A percentile compares a stretch with the other conserved stretches of the same genome.
Evolutionary conservation across 768 basidiomycete genomes (phyloP).

Genomic region (Mycena haematopus): DNA sequence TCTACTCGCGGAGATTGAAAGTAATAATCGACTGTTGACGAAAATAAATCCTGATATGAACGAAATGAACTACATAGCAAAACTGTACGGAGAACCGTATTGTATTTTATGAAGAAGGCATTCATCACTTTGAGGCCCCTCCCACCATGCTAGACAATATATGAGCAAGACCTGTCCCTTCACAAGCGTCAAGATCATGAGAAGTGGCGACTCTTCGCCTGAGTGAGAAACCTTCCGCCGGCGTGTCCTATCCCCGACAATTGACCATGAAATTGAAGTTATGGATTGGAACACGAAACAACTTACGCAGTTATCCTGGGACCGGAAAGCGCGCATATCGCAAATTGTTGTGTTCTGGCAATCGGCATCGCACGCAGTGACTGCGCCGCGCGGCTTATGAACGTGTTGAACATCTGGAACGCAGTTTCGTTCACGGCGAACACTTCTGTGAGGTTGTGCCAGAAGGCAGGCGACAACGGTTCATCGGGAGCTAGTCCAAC

Average conservation of each 20-base stretch:
- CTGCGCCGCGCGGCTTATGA: slow-evolving; percentile 35
- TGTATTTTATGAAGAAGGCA: neutral
- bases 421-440: slow-evolving; percentile 39
- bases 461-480: slow-evolving; percentile 45
- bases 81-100: neutral
- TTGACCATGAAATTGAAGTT: neutral
- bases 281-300: neutral
- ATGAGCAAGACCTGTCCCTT: slow-evolving; percentile 11
- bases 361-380: slow-evolving; percentile 31
- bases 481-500: slow-evolving; percentile 31
- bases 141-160: slow-evolving; percentile 13
- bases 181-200: slow-evolving; percentile 10
- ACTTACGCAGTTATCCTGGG: slow-evolving; percentile 37
- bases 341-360: slow-evolving; percentile 42
- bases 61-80: slow-evolving; percentile 30
- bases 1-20: no score
- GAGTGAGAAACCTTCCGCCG: slow-evolving; percentile 10
- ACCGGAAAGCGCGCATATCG: slow-evolving; percentile 38
- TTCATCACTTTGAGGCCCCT: neutral
- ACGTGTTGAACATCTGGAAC: slow-evolving; percentile 39
- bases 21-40: no score
- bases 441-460: slow-evolving; percentile 46
- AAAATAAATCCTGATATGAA: slow-evolving; percentile 46
- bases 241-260: neutral
- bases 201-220: neutral